A percentile compares a stretch with the other conserved stretches of the same genome.
Evolutionary conservation across 1,284 basidiomycete genomes (phyloP).

Genomic region (Malassezia obtusa): DNA sequence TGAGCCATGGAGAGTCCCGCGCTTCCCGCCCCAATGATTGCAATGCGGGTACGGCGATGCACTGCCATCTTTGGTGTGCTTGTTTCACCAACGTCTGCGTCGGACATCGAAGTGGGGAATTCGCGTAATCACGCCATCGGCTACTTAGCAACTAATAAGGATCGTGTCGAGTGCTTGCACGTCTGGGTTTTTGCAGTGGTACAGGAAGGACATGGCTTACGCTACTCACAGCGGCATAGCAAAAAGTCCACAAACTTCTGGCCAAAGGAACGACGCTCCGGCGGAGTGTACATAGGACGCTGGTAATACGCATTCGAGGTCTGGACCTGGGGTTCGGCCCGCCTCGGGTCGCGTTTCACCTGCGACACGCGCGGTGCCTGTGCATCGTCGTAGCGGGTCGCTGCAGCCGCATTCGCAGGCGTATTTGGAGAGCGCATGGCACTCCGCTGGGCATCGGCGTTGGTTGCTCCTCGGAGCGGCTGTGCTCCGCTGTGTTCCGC

Average conservation of each 20-base stretch:
- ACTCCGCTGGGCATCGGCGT: too few relatives aligned
- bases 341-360: background rate
- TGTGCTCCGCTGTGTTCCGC: background rate
- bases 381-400: background rate
- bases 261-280: conserved; percentile 14
- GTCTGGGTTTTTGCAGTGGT: background rate
- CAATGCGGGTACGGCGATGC: conserved; percentile 1
- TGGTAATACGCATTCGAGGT: background rate
- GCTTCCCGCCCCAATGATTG: conserved; percentile 8
- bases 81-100: background rate
- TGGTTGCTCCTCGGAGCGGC: background rate
- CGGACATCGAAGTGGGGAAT: too few relatives aligned
- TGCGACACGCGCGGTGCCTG: background rate
- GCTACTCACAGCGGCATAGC: conserved; percentile 13
- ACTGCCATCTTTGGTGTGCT: background rate
- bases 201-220: background rate
- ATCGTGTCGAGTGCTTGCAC: background rate
- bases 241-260: conserved; percentile 17
- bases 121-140: background rate
- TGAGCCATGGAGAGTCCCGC: conserved; percentile 45
- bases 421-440: background rate
- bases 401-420: background rate
- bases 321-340: background rate
- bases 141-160: background rate
- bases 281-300: background rate